A percentile compares a stretch with the other conserved stretches of the same genome.
Evolutionary conservation across 225 moss, liverwort and hornwort species (phyloP).

Genomic region (Climacium dendroides): DNA sequence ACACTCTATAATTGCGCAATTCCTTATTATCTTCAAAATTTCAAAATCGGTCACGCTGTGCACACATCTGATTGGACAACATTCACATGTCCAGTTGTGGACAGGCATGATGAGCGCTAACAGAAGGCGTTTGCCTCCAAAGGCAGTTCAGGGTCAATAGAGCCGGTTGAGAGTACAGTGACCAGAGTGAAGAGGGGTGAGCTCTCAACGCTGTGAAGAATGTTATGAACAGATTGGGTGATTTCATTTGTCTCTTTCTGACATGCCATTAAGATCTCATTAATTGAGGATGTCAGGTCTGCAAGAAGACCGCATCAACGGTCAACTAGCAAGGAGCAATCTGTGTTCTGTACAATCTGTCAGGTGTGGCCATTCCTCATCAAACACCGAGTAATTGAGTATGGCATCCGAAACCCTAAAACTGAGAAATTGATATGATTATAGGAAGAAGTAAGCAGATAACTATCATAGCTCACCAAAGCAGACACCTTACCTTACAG

Average conservation of each 20-base stretch:
- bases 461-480: not conserved
- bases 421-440: not conserved
- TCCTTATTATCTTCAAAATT: not conserved
- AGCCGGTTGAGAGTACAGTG: not conserved
- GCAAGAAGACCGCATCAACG: not conserved
- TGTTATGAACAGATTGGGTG: not conserved
- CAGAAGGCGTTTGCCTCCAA: not conserved
- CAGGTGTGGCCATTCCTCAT: not conserved
- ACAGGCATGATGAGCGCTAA: not conserved
- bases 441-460: not conserved
- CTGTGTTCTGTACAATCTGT: not conserved
- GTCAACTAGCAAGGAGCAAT: not conserved
- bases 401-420: constrained; percentile 9
- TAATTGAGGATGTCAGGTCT: not conserved
- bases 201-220: not conserved
- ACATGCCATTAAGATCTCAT: not conserved
- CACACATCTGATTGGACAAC: not conserved
- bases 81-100: not conserved
- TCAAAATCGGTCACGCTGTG: not conserved
- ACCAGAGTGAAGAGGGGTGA: not conserved
- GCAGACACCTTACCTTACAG: not conserved
- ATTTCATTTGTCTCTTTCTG: not conserved
- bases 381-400: not conserved
- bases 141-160: not conserved
- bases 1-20: no score